These are phyloP conservation scores for Phytophthora fragariaefolia DNA, from an alignment of 352 stramenopile genomes.

Conservation along the genomic window DNA sequence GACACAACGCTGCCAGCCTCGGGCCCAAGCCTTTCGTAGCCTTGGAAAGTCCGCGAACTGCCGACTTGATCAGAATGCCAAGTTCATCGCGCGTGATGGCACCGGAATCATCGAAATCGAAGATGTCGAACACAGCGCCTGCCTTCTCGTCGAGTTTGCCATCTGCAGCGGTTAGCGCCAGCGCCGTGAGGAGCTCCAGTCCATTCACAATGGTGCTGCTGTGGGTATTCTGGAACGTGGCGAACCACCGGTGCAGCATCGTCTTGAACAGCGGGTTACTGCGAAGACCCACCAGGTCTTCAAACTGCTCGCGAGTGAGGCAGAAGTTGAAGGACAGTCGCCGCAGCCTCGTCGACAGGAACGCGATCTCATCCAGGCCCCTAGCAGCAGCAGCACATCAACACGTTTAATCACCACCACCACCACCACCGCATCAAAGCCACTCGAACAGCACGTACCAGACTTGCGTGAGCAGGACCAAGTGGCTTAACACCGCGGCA, in stretches of 20 bases:
- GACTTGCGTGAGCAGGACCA: conserved; percentile 71
- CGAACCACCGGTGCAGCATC: conserved; percentile 67
- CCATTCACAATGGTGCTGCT: conserved; percentile 71
- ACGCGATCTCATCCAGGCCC: conserved; percentile 60
- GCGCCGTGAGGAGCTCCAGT: conserved; percentile 68
- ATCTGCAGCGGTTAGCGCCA: conserved; percentile 57
- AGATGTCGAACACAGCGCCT: conserved; percentile 70
- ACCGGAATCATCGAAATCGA: conserved; percentile 76
- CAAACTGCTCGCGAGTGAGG: conserved; percentile 66
- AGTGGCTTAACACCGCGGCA: conserved; percentile 61
- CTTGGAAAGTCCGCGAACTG: conserved; percentile 70
- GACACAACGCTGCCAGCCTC: conserved; percentile 58
- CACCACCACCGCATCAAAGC: background rate
- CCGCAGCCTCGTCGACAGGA: conserved; percentile 62
- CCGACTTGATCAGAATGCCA: conserved; percentile 76
- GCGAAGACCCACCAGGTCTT: conserved; percentile 65
- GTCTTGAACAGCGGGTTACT: conserved; percentile 64
- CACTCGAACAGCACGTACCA: conserved; percentile 40
- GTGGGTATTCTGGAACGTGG: conserved; percentile 70
- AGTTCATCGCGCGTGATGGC: conserved; percentile 81
- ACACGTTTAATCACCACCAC: background rate
- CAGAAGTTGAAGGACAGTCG: conserved; percentile 82
- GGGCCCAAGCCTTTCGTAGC: conserved; percentile 64
- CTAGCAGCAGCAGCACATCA: conserved; percentile 18
- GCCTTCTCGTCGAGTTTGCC: conserved; percentile 68